Base-by-base conservation (phyloP, 2,329 filamentous ascomycete species). In the Ascomycota sp. region DNA sequence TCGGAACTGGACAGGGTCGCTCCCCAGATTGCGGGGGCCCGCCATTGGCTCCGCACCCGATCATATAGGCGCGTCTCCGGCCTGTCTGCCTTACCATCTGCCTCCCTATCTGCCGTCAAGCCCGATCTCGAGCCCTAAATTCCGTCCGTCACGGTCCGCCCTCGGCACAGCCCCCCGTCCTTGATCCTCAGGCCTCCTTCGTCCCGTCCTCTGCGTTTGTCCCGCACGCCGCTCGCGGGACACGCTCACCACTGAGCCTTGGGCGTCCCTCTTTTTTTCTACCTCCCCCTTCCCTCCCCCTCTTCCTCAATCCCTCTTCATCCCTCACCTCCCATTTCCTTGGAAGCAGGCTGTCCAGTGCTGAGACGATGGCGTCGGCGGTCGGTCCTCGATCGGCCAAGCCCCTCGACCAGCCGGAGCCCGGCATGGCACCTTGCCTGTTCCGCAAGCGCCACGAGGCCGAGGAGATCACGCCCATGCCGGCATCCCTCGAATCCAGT, bases 401-500 rank as follows among this genome's bases (percentile, higher is more conserved):
- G n/a, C 21, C 21, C 10, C 21, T 10, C 21, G 21, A 7, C 21
- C 21, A 23, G 21, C 21, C 21, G 21, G 10, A 35, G 25, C 21
- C n/a, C 8, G 13, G 37, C 37, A 54, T 53, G 48, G 43, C 44
- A 33, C 42, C 43, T 33, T 49, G 46, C 30, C 40, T 57, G 35
- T 57, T 61, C 36, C 57, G 56, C 42, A 57, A 56, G 43, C 53
- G 57, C 41, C 53, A 54, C 37, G 53, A 59, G 47, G 44, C 52
- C 35, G 56, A 57, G 45, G 52, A 57, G 33, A 51, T 59, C 40
- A 59, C 52, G 31, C 55, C 56, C 35, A 45, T 55, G 29, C 45
- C 53, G 20, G 53, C 52, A 13, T 48, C 51, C 23, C 36, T 48
- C 30, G 52, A 56, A 33, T 52, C 50, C 30, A 52, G 54, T 32